A percentile compares a stretch with the other conserved stretches of the same genome.
Conservation (phyloP, 352 stramenopile species). For the Phytophthora parvispora region DNA sequence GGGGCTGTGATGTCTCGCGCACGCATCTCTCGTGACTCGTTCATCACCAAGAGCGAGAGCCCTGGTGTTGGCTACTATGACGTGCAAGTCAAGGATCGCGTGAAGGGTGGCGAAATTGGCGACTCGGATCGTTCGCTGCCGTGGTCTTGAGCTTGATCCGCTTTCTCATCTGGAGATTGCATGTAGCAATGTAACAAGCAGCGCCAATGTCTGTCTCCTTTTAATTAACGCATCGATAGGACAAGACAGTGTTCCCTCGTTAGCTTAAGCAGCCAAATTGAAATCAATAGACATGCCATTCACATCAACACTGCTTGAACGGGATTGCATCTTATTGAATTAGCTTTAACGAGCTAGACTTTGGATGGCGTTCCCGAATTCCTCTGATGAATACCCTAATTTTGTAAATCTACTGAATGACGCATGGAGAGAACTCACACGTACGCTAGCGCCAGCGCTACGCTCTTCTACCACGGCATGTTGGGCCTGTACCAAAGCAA, state of each 20-base stretch:
- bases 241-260: constrained; percentile 9
- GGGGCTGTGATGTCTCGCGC: constrained; percentile 77
- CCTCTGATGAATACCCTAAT: constrained; percentile 17
- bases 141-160: constrained; percentile 70
- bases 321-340: constrained; percentile 9
- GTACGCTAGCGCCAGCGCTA: constrained; percentile 34
- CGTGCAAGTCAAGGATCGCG: constrained; percentile 68
- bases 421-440: constrained; percentile 36
- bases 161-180: constrained; percentile 11
- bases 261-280: constrained; percentile 15
- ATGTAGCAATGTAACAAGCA: constrained; percentile 22
- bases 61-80: constrained; percentile 85
- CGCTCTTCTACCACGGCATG: neutral
- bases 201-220: constrained; percentile 1
- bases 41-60: constrained; percentile 77
- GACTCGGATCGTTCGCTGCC: constrained; percentile 75
- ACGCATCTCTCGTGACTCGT: constrained; percentile 71
- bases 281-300: constrained; percentile 26
- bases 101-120: constrained; percentile 81
- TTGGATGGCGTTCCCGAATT: constrained; percentile 1
- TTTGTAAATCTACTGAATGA: constrained; percentile 33
- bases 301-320: constrained; percentile 2
- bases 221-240: constrained; percentile 28
- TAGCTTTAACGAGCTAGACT: constrained; percentile 3
- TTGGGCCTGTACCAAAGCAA: constrained; percentile 28